phyloP scores from a whole-genome alignment of 2,329 filamentous ascomycete species.

The Aspergillus sp. region DNA sequence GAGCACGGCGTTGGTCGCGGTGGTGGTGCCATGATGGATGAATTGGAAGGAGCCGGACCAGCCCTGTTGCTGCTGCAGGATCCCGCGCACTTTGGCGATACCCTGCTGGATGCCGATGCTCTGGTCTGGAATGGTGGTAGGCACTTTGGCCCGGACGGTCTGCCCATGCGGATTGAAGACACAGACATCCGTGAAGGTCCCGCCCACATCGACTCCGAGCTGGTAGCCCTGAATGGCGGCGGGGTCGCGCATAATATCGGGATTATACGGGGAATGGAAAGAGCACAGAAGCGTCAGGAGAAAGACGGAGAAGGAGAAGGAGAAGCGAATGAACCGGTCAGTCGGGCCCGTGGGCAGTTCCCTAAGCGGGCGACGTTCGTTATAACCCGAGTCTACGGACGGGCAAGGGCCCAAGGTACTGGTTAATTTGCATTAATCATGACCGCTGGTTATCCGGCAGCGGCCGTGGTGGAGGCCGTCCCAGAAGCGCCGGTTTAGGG shows the following conservation, averaged over 20 bases:
- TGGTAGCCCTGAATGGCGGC: slow-evolving; percentile 9
- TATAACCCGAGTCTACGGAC: too few species aligned
- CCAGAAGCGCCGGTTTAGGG: too few species aligned
- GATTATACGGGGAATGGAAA: too few species aligned
- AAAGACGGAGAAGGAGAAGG: too few species aligned
- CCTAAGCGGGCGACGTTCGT: too few species aligned
- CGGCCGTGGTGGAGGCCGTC: too few species aligned
- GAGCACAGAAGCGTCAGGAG: too few species aligned
- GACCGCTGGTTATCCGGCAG: too few species aligned
- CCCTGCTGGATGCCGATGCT: slow-evolving; percentile 42
- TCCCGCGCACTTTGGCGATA: slow-evolving; percentile 35
- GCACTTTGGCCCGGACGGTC: slow-evolving; percentile 40
- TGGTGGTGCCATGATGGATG: slow-evolving; percentile 45
- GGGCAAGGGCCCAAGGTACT: too few species aligned
- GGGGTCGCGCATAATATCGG: background rate
- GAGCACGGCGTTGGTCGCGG: slow-evolving; percentile 44
- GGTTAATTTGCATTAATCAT: too few species aligned
- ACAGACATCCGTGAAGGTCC: slow-evolving; percentile 44
- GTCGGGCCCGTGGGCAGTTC: too few species aligned
- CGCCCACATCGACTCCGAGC: slow-evolving; percentile 23
- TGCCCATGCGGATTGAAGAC: slow-evolving; percentile 40
- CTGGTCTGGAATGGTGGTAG: slow-evolving; percentile 39
- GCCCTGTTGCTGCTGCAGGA: slow-evolving; percentile 30
- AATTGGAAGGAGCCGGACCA: slow-evolving; percentile 41
- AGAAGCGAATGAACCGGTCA: too few species aligned